Conservation (phyloP, 2,329 filamentous ascomycete species). For the Monilinia vaccinii-corymbosi region DNA sequence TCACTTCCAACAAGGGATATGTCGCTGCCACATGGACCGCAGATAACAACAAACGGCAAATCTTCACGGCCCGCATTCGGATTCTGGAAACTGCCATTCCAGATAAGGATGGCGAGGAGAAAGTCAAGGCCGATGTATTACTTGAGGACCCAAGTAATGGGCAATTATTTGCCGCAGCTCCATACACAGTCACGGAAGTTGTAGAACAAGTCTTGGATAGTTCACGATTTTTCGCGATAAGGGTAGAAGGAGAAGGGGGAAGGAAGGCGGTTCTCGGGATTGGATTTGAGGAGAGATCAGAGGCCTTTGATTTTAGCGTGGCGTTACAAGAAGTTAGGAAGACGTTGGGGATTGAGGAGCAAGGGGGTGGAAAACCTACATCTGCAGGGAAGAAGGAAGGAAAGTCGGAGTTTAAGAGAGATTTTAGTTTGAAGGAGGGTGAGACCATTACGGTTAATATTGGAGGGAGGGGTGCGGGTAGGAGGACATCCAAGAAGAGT, state of each 20-base stretch:
- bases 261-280: conserved; percentile 74
- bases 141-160: conserved; percentile 68
- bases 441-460: conserved; percentile 82
- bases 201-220: conserved; percentile 76
- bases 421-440: conserved; percentile 81
- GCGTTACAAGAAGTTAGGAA: conserved; percentile 70
- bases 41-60: conserved; percentile 58
- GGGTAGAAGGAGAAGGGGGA: conserved; percentile 66
- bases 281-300: conserved; percentile 77
- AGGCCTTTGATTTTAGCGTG: conserved; percentile 80
- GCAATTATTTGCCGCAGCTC: conserved; percentile 74
- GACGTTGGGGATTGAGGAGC: conserved; percentile 52
- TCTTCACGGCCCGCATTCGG: conserved; percentile 78
- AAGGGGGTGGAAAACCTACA: conserved; percentile 27
- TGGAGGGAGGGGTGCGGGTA: conserved; percentile 39
- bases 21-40: conserved; percentile 68
- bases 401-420: conserved; percentile 47
- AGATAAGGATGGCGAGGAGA: conserved; percentile 35
- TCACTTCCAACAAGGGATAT: conserved; percentile 71
- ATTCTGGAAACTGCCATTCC: conserved; percentile 64
- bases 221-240: conserved; percentile 74
- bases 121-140: conserved; percentile 64
- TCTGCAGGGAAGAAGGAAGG: conserved; percentile 21
- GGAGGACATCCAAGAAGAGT: conserved; percentile 16
- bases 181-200: conserved; percentile 55